phyloP scores from a whole-genome alignment of 306 rosid genomes.

The Luffa acutangula region DNA sequence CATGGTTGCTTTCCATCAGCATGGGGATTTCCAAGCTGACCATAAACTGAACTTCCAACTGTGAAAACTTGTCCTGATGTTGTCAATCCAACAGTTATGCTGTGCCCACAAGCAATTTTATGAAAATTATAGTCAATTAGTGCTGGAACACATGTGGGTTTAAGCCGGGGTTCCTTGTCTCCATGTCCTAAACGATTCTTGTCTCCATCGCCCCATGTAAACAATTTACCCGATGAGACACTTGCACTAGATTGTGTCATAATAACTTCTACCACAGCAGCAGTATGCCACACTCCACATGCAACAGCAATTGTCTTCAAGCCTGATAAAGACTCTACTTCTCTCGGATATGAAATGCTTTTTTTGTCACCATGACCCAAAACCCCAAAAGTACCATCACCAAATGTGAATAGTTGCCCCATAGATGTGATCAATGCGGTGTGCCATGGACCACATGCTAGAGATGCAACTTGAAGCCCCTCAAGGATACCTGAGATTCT shows the following conservation, averaged over 20 bases:
- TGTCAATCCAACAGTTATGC: slow-evolving; percentile 83
- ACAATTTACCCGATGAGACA: slow-evolving; percentile 85
- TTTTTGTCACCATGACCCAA: slow-evolving; percentile 87
- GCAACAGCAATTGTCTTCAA: slow-evolving; percentile 90
- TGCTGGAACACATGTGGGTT: slow-evolving; percentile 86
- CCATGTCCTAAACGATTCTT: slow-evolving; percentile 98
- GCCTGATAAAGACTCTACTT: slow-evolving; percentile 93
- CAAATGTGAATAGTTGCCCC: slow-evolving; percentile 90
- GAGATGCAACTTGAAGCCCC: slow-evolving; percentile 81
- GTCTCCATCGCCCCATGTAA: slow-evolving; percentile 99
- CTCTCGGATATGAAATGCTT: slow-evolving; percentile 75
- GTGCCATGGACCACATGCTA: slow-evolving; percentile 99
- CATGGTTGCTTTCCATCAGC: slow-evolving; percentile 75
- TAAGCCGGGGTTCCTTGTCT: slow-evolving; percentile 78
- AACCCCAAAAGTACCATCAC: slow-evolving; percentile 98
- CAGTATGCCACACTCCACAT: slow-evolving; percentile 99
- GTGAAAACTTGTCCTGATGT: slow-evolving; percentile 78
- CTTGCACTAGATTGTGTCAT: slow-evolving; percentile 78
- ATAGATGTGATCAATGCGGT: slow-evolving; percentile 91
- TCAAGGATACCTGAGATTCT: slow-evolving; percentile 81
- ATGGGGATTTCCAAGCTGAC: slow-evolving; percentile 77
- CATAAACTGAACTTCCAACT: slow-evolving; percentile 91
- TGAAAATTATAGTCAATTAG: slow-evolving; percentile 77
- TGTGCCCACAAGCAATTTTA: slow-evolving; percentile 90
- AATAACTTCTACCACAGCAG: slow-evolving; percentile 93